A percentile compares a stretch with the other conserved stretches of the same genome.
Evolutionary conservation across 257 asterid genomes (phyloP).

Genomic region (Solanum bulbocastanum): DNA sequence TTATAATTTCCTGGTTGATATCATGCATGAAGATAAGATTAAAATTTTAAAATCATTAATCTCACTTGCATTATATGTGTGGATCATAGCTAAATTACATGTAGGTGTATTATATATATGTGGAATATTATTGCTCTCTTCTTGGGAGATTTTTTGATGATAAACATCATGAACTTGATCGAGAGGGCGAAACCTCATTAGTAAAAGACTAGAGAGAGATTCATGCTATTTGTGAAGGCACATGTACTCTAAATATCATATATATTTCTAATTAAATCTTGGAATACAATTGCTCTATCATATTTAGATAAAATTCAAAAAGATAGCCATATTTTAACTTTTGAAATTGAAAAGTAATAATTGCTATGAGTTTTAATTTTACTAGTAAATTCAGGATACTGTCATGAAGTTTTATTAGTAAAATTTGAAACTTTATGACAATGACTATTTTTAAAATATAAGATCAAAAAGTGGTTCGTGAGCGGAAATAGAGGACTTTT

Average conservation of each 20-base stretch:
- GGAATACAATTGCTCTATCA: background rate
- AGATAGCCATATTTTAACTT: background rate
- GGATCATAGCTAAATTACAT: background rate
- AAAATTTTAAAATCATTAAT: too few species aligned
- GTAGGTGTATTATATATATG: background rate
- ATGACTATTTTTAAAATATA: background rate
- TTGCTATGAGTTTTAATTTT: background rate
- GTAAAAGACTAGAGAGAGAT: too few species aligned
- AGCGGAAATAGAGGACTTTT: background rate
- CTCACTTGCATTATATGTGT: background rate
- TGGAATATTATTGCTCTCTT: background rate
- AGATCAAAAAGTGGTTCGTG: background rate
- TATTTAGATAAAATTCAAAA: background rate
- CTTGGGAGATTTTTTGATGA: background rate
- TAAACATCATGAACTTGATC: too few species aligned
- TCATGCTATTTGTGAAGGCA: background rate
- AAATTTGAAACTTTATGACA: background rate
- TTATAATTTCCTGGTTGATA: too few species aligned
- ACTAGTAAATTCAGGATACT: background rate
- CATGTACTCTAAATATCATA: background rate
- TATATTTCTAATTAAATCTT: background rate
- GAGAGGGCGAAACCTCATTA: too few species aligned
- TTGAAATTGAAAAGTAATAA: background rate
- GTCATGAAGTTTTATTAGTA: background rate
- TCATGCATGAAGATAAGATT: too few species aligned